Evolutionary conservation across 140 eudicot genomes (phyloP).

Genomic region (Stevia rebaudiana): DNA sequence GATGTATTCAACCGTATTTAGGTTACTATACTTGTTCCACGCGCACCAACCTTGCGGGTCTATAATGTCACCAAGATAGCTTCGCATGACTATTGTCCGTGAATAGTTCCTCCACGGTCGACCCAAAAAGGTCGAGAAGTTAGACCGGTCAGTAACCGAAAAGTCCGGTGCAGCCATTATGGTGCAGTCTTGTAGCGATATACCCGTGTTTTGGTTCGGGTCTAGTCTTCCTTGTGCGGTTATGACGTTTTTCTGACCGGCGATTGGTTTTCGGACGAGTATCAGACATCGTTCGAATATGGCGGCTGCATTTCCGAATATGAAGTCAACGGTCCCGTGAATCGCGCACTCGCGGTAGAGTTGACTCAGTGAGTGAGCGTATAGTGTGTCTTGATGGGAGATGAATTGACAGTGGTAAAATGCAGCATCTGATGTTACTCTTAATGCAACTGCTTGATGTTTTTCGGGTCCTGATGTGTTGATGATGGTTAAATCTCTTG

Average conservation of each 20-base stretch:
- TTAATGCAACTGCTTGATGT: conserved; percentile 76
- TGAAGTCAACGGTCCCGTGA: conserved; percentile 82
- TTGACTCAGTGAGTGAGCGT: conserved; percentile 71
- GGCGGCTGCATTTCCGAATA: conserved; percentile 84
- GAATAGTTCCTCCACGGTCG: conserved; percentile 78
- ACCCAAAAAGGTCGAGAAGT: conserved; percentile 53
- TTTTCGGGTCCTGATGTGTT: conserved; percentile 79
- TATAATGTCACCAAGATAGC: conserved; percentile 58
- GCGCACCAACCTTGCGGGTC: conserved; percentile 68
- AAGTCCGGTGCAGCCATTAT: conserved; percentile 55
- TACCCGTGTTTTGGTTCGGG: conserved; percentile 80
- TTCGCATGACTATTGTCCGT: conserved; percentile 52
- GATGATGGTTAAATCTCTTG: conserved; percentile 54
- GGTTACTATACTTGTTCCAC: conserved; percentile 48
- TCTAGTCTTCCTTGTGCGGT: conserved; percentile 80
- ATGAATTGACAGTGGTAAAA: conserved; percentile 61
- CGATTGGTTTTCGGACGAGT: conserved; percentile 53
- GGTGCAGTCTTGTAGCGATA: conserved; percentile 63
- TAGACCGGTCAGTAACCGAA: conserved; percentile 30
- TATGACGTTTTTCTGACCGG: conserved; percentile 59
- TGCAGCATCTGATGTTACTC: conserved; percentile 73
- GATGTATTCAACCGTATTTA: conserved; percentile 55
- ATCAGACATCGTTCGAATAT: conserved; percentile 63
- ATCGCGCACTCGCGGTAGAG: conserved; percentile 61
- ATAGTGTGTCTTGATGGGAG: conserved; percentile 70